Evolutionary conservation across 106 monocot genomes (phyloP).

Genomic region (Acanthochlamys bracteata): DNA sequence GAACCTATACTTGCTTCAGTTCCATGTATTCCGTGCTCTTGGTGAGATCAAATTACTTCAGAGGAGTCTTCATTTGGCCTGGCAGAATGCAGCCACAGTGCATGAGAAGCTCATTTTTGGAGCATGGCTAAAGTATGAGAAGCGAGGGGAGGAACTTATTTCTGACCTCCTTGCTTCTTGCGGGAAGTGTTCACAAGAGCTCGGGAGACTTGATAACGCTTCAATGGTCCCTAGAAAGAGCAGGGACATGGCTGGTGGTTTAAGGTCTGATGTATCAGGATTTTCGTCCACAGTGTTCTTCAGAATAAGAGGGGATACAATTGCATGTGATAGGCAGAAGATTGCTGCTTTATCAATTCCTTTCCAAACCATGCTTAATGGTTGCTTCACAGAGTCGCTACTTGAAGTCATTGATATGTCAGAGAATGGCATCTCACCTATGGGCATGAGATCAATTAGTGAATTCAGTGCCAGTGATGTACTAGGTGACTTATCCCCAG

Average conservation of each 20-base stretch:
- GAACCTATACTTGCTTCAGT: constrained; percentile 79
- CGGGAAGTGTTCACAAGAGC: constrained; percentile 64
- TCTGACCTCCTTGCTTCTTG: constrained; percentile 85
- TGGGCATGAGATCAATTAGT: constrained; percentile 59
- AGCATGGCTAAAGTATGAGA: constrained; percentile 89
- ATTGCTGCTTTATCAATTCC: constrained; percentile 77
- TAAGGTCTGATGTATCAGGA: constrained; percentile 3
- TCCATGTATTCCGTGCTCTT: constrained; percentile 83
- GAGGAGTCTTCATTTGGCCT: constrained; percentile 78
- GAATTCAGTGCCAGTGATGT: constrained; percentile 37
- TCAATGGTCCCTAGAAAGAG: constrained; percentile 31
- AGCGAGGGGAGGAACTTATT: constrained; percentile 67
- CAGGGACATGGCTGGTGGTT: constrained; percentile 1
- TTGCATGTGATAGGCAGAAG: constrained; percentile 62
- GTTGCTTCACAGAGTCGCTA: constrained; percentile 76
- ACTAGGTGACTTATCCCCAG: constrained; percentile 44
- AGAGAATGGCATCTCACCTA: constrained; percentile 72
- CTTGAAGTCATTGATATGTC: constrained; percentile 82
- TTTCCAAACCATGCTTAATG: constrained; percentile 87
- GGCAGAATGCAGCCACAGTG: constrained; percentile 44
- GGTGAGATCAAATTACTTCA: constrained; percentile 83
- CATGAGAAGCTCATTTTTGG: constrained; percentile 78
- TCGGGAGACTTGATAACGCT: constrained; percentile 49
- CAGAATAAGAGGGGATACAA: constrained; percentile 49
- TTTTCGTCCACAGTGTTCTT: constrained; percentile 43